These are phyloP conservation scores for Gracilaria domingensis DNA, from an alignment of 23 red algal genomes.

Conservation along the genomic window DNA sequence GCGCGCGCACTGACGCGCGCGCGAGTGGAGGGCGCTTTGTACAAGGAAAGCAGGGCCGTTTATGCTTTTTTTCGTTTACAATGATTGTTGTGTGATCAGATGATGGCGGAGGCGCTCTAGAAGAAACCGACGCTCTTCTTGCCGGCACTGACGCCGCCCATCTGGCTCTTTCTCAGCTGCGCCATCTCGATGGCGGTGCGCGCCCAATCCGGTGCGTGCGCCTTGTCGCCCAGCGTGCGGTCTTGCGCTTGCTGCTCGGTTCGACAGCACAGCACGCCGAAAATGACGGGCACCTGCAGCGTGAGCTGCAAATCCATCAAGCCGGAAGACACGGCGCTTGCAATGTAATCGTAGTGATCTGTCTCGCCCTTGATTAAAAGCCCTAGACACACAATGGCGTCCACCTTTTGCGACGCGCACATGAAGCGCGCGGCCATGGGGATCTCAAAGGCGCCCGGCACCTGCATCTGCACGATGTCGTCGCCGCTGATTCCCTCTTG, in stretches of 20 bases:
- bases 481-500: conserved; percentile 45
- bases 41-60: too few species aligned
- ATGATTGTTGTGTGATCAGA: too few species aligned
- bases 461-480: conserved; percentile 86
- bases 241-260: conserved; percentile 83
- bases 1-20: too few species aligned
- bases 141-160: conserved; percentile 55
- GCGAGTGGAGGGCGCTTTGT: too few species aligned
- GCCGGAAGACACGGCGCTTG: conserved; percentile 63
- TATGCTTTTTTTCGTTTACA: too few species aligned
- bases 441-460: conserved; percentile 91
- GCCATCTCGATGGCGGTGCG: conserved; percentile 94
- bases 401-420: conserved; percentile 88
- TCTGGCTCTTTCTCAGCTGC: conserved; percentile 69
- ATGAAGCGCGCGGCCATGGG: conserved; percentile 90
- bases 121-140: conserved; percentile 73
- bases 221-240: conserved; percentile 75
- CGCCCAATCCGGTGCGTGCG: conserved; percentile 83
- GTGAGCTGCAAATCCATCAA: conserved; percentile 90
- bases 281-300: conserved; percentile 74
- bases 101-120: too few species aligned
- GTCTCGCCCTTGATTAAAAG: conserved; percentile 96
- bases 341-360: conserved; percentile 89
- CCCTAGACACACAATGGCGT: conserved; percentile 79
- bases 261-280: conserved; percentile 90